A percentile compares a stretch with the other conserved stretches of the same genome.
Evolutionary conservation across 371 early-diverging fungal species (phyloP).

Genomic region (Zychaea mexicana): DNA sequence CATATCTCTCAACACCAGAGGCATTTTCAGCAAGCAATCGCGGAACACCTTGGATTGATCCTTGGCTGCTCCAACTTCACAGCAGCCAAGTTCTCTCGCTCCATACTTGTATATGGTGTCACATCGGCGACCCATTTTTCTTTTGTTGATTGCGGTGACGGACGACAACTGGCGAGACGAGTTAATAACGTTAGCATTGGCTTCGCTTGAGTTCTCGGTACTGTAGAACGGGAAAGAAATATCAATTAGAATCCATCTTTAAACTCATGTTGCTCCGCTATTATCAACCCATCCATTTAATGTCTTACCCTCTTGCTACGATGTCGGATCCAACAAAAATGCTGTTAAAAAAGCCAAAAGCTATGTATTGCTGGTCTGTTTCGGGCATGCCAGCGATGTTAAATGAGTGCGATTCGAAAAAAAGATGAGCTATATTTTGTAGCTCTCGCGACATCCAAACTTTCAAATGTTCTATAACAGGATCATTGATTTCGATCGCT

Average conservation of each 20-base stretch:
- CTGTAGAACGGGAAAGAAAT: conserved; percentile 1
- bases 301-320: background rate
- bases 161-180: conserved; percentile 7
- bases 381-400: background rate
- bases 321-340: background rate
- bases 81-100: conserved; percentile 12
- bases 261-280: background rate
- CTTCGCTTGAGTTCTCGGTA: conserved; percentile 8
- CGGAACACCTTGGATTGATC: conserved; percentile 4
- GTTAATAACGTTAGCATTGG: conserved; percentile 9
- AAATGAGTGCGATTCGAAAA: background rate
- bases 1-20: conserved; percentile 14
- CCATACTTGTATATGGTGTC: conserved; percentile 15
- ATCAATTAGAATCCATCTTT: background rate
- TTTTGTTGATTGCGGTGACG: conserved; percentile 1
- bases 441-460: background rate
- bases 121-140: conserved; percentile 10
- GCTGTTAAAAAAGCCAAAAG: background rate
- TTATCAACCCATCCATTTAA: background rate
- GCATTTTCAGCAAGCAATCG: conserved; percentile 12
- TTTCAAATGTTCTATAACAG: background rate
- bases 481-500: background rate
- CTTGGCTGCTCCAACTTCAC: background rate
- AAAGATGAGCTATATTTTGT: background rate
- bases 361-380: background rate